Base-by-base conservation (phyloP, 257 asterid species). In the Petunia axillaris region DNA sequence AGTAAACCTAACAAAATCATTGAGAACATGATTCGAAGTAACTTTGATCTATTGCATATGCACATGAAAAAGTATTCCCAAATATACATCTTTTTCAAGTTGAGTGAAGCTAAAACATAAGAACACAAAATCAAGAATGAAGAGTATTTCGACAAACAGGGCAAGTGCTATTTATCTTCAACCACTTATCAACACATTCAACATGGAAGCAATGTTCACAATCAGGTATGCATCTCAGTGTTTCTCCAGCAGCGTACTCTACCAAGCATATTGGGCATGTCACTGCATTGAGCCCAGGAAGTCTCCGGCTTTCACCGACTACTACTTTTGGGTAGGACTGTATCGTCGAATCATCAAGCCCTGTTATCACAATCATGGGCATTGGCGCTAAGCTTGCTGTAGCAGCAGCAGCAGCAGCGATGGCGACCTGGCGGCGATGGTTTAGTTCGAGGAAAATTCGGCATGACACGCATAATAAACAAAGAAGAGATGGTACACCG, bases 171-270 rank as follows among this genome's bases (percentile, higher is more conserved):
- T 84, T 83, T 62, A 80, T 73, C 68, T 80, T 62, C 53, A 86
- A 53, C 89, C 91, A 88, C 52, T 74, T 73, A 66, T 83, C 85
- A 68, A 88, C 82, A 76, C 89, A 86, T 16, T 85, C 83, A n/a
- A 44, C 82, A 67, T 87, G 92, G 82, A 83, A 89, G 68, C 81
- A 86, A 65, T 86, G 91, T 25, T 75, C 84, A 44, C 92, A 89
- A 39, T 76, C 82, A 14, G 87, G 88, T 80, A 87, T 83, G 65
- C 82, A 43, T 65, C 87, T 84, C 5, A 89, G 48, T 35, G 81
- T 84, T 41, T 89, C 89, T 48, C 82, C 73, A 6, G 85, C 78
- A 9, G 13, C 64, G 58, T 85, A 89, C 9, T 89, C 88, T 67
- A 66, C 81, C 13, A 85, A 80, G 79, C 92, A 87, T 77, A 89